Evolutionary conservation across 495 filamentous ascomycete species (phyloP), one percentile per base, ranked within the genome.

Genomic region (Darksidea phi): DNA sequence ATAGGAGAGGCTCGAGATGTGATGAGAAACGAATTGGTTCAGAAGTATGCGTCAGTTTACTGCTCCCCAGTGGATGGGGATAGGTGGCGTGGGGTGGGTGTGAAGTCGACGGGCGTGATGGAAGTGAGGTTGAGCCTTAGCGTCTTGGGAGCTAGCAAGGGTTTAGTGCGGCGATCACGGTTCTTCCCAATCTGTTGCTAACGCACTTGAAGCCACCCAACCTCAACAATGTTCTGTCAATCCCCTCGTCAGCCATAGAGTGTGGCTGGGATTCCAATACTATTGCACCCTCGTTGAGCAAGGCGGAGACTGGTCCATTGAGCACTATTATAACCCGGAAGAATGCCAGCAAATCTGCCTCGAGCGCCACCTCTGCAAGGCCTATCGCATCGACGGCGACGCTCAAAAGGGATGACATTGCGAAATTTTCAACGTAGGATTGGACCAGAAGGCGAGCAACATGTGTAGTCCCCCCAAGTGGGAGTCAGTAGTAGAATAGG

Each of bases 331-430:
- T 46, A 55, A 55, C 17, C 21, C 51, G 13, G 46, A 41, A 6
- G 59, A 63, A 34, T 63, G 59, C 46, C 59, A 63, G 25, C 59
- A 63, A 57, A 25, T 63, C n/a, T 63, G 59, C 28, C 52, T 63
- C 20, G 45, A 57, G 45, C 51, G 57, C 21, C 4, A 26, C 1
- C 13, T 25, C 2, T 63, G 59, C 45, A 63, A 56, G 28, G 59
- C 59, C 1, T 63, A 63, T 20, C 23, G 46, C 15, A 18, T 63
- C 18, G 34, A 49, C 15, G 46, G 34, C 13, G 21, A 41, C 18
- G 24, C 54, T 15, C 4, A 23, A 10, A 21, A 46, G 2, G 57
- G 57, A 6, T 61, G 24, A 26, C 20, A 23, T 25, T 63, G 59
- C 24, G 59, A 63, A 23, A 63, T 63, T 24, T 63, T 63, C 59